phyloP scores from a whole-genome alignment of 495 filamentous ascomycete genomes.

The Trypethelium eluteriae region DNA sequence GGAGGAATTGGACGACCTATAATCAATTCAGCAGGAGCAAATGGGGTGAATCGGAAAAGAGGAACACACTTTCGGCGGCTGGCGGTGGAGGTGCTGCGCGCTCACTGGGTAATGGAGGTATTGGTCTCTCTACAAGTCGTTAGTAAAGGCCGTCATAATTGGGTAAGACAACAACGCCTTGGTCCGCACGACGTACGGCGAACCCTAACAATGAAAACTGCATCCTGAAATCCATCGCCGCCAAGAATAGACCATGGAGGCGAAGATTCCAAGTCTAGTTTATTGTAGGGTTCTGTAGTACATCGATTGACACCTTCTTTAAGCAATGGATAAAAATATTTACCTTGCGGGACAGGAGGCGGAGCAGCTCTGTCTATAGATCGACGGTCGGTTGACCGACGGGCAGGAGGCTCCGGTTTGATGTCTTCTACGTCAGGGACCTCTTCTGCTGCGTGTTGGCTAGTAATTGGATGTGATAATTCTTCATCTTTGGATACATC shows the following conservation, averaged over 20 bases:
- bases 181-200: constrained; percentile 3
- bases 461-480: constrained; percentile 20
- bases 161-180: constrained; percentile 23
- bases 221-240: constrained; percentile 11
- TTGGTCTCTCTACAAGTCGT: constrained; percentile 10
- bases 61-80: background rate
- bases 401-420: constrained; percentile 39
- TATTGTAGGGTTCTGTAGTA: background rate
- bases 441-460: constrained; percentile 40
- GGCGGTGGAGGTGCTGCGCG: constrained; percentile 11
- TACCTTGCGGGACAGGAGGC: constrained; percentile 50
- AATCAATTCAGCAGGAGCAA: constrained; percentile 15
- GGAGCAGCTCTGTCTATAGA: constrained; percentile 27
- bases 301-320: background rate
- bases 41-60: background rate
- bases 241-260: constrained; percentile 1
- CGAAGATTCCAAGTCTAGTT: background rate
- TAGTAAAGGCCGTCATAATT: background rate
- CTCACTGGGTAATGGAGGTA: background rate
- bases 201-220: constrained; percentile 18
- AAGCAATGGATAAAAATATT: constrained; percentile 20
- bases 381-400: constrained; percentile 37
- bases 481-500: constrained; percentile 30
- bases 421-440: constrained; percentile 58
- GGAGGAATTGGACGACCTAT: constrained; percentile 47